Evolutionary conservation across 1,139 yeast genomes (phyloP).

Genomic region (Eremothecium gossypii): DNA sequence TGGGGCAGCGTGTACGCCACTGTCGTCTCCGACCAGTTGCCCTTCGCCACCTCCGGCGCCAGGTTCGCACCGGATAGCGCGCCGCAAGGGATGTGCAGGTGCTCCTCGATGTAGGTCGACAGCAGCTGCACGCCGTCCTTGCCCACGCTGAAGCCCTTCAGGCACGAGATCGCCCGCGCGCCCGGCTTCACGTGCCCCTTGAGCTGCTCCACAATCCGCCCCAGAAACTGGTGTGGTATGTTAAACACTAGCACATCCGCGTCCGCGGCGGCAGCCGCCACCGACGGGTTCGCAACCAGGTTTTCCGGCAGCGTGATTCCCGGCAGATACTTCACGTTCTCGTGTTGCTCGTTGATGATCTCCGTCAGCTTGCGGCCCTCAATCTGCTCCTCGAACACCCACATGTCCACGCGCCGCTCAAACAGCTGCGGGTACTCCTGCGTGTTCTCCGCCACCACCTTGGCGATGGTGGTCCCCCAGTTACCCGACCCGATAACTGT

Average conservation of each 20-base stretch:
- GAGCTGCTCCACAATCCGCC: conserved; percentile 61
- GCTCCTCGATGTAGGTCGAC: conserved; percentile 63
- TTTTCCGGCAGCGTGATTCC: conserved; percentile 71
- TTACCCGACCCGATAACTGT: conserved; percentile 65
- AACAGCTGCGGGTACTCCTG: conserved; percentile 60
- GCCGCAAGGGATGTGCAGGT: conserved; percentile 82
- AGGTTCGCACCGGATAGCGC: conserved; percentile 91
- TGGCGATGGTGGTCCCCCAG: conserved; percentile 95
- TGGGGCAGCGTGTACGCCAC: conserved; percentile 73
- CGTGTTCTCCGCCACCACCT: conserved; percentile 82
- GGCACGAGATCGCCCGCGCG: conserved; percentile 82
- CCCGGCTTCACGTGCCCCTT: conserved; percentile 60
- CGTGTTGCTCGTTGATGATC: conserved; percentile 77
- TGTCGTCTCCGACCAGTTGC: conserved; percentile 92
- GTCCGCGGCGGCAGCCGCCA: conserved; percentile 58
- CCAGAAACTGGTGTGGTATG: conserved; percentile 89
- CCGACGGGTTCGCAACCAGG: conserved; percentile 75
- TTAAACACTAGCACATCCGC: conserved; percentile 84
- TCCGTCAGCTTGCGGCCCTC: conserved; percentile 71
- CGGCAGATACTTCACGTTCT: conserved; percentile 83
- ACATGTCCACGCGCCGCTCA: conserved; percentile 68
- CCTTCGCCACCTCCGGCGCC: conserved; percentile 89
- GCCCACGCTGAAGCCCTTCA: conserved; percentile 83
- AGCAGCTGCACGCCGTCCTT: conserved; percentile 73
- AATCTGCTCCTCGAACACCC: conserved; percentile 82